phyloP scores from a whole-genome alignment of 2,329 filamentous ascomycete species.

The Aspergillus intermedius region DNA sequence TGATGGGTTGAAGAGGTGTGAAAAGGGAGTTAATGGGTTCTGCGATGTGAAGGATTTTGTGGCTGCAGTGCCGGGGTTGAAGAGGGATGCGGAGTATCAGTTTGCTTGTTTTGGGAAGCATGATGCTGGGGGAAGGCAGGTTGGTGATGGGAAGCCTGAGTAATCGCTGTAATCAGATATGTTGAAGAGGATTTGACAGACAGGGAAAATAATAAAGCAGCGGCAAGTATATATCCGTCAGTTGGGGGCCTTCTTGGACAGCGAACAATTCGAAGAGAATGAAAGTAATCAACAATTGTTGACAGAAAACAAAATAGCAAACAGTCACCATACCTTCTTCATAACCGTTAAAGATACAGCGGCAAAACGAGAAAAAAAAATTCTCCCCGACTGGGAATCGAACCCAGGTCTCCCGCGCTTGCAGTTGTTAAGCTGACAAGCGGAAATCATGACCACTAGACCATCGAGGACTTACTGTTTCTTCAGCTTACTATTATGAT shows the following conservation, averaged over 20 bases:
- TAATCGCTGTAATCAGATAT: not conserved
- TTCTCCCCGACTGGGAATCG: not conserved
- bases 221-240: not conserved
- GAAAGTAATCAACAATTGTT: too few species aligned
- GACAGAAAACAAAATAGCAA: too few species aligned
- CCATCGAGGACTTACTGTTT: not conserved
- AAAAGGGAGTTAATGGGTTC: constrained; percentile 21
- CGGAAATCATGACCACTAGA: constrained; percentile 1
- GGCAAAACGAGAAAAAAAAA: not conserved
- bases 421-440: not conserved
- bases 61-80: constrained; percentile 18
- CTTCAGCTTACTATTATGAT: too few species aligned
- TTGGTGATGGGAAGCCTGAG: constrained; percentile 17
- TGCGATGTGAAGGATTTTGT: constrained; percentile 23
- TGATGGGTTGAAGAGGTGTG: constrained; percentile 21
- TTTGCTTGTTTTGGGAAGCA: constrained; percentile 26
- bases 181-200: not conserved
- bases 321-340: too few species aligned
- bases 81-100: constrained; percentile 22
- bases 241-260: not conserved
- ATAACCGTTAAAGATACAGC: not conserved
- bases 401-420: constrained; percentile 1
- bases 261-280: too few species aligned
- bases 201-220: not conserved
- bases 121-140: constrained; percentile 14